A percentile compares a stretch with the other conserved stretches of the same genome.
Evolutionary conservation across 768 basidiomycete species (phyloP).

Genomic region (Phanerodontia chrysosporium): DNA sequence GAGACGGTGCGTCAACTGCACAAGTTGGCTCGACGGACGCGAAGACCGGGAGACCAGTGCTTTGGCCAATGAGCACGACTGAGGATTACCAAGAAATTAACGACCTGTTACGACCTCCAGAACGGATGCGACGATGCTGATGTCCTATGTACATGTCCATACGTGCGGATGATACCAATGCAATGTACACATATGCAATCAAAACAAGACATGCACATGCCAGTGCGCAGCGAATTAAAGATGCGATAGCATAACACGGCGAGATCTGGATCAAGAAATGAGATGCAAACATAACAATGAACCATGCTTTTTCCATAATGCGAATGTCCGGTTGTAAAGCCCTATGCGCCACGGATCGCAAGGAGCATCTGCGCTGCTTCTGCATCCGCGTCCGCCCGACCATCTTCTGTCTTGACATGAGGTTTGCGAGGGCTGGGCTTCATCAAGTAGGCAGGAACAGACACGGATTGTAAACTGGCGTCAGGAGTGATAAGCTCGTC

Average conservation of each 20-base stretch:
- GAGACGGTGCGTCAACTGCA: slow-evolving; percentile 37
- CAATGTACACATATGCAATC: neutral
- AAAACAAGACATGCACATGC: neutral
- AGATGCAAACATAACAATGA: neutral
- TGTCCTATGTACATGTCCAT: slow-evolving; percentile 1
- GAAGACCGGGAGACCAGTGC: slow-evolving; percentile 31
- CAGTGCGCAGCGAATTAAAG: neutral
- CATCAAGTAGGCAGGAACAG: neutral
- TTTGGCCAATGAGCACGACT: neutral
- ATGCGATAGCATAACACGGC: neutral
- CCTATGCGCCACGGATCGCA: slow-evolving; percentile 7
- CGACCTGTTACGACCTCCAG: neutral
- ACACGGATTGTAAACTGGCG: slow-evolving; percentile 3
- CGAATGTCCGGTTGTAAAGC: neutral
- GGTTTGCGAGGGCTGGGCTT: neutral
- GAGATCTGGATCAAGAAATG: neutral
- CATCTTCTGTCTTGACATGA: too few species aligned
- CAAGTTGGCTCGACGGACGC: slow-evolving; percentile 39
- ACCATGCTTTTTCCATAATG: neutral
- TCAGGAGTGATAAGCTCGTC: slow-evolving; percentile 13
- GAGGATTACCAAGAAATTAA: neutral
- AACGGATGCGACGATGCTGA: neutral
- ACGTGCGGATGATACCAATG: neutral
- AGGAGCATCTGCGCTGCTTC: slow-evolving; percentile 15
- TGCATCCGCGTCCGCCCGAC: neutral